Evolutionary conservation across 2,329 filamentous ascomycete species (phyloP).

Genomic region (Neurospora sp.): DNA sequence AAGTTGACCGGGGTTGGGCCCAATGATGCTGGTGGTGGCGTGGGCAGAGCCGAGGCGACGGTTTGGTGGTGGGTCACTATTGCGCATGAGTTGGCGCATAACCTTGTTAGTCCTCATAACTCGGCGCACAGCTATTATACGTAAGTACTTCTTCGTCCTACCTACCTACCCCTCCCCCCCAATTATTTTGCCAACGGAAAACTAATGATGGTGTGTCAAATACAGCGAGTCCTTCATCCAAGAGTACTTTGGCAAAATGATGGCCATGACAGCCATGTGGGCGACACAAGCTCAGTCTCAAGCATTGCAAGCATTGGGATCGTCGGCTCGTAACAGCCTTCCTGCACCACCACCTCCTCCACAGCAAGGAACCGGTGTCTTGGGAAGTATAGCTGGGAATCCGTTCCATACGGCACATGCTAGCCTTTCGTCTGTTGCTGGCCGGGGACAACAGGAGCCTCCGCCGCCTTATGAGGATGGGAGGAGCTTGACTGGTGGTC

Average conservation of each 20-base stretch:
- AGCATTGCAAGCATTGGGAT: neutral
- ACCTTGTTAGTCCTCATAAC: slow-evolving; percentile 70
- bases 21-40: slow-evolving; percentile 18
- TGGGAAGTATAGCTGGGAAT: neutral
- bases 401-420: neutral
- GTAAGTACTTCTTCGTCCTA: slow-evolving; percentile 28
- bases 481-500: neutral
- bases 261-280: slow-evolving; percentile 39
- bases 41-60: slow-evolving; percentile 55
- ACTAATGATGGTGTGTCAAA: slow-evolving; percentile 10
- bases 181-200: neutral
- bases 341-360: neutral
- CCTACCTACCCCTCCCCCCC: slow-evolving; percentile 1
- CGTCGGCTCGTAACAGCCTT: neutral
- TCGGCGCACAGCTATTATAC: slow-evolving; percentile 77
- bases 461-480: neutral
- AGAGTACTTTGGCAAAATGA: slow-evolving; percentile 65
- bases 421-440: neutral
- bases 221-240: slow-evolving; percentile 64
- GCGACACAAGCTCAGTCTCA: slow-evolving; percentile 1
- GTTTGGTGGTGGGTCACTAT: slow-evolving; percentile 94
- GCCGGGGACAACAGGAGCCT: neutral
- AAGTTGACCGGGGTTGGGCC: slow-evolving; percentile 25
- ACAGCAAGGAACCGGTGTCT: neutral
- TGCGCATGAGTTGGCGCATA: slow-evolving; percentile 93